Base-by-base conservation (phyloP, 2,329 filamentous ascomycete genomes). In the Proliferodiscus dingleyae region DNA sequence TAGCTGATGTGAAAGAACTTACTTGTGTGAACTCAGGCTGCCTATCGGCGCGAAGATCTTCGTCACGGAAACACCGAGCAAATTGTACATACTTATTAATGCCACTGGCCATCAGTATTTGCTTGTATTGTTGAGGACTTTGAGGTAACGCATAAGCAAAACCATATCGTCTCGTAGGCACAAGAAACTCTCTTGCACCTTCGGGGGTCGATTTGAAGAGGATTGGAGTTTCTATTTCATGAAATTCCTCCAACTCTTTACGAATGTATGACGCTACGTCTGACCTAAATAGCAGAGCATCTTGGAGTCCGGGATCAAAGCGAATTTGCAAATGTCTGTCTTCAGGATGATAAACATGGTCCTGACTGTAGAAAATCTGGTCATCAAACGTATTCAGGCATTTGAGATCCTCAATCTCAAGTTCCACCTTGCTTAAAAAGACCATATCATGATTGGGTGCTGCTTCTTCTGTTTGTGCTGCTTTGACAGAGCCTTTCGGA, bases 201-300 rank as follows among this genome's bases (percentile, higher is more conserved):
- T 98, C 93, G 0, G 93, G 89, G 0, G 93, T 98, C 0, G 93
- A 96, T 66, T 97, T 98, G 77, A 98, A 98, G 0, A 98, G 75
- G 3, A 96, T 71, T 0, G 93, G 93, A 0, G 93, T 98, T 64
- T 98, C 93, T 24, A 97, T 78, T 55, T 97, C 62, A 19, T 55
- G 49, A 30, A 63, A 64, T 13, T 52, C 50, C 22, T 29, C 10
- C 23, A 60, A 39, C 9, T 49, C 16, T 23, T 29, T 7, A 34
- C 70, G 24, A 89, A 69, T 45, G 76, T 72, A 7, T 72, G 61
- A 37, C 75, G 72, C 51, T 72, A 80, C 24, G 73, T 67, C 47
- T 72, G 72, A 84, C 33, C 94, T 80, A 52, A 91, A 83, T 1
- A 71, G 64, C 2, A 98, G 73, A 3, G 89, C 80, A 1, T 83